Conservation (phyloP, 2,329 filamentous ascomycete species). For the Cladosporium sp. region DNA sequence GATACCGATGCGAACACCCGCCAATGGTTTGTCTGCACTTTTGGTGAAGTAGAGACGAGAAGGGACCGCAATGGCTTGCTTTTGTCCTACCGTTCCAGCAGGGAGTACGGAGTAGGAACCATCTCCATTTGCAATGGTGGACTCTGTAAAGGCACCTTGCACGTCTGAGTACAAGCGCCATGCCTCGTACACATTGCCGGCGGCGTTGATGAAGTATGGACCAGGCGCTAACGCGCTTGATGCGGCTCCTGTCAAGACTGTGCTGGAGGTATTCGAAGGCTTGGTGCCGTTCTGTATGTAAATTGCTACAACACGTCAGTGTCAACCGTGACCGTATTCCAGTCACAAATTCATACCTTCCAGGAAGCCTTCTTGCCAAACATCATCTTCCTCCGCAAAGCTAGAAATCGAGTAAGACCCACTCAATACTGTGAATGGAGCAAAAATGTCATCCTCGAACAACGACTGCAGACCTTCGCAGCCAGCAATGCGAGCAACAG, state of each 20-base stretch:
- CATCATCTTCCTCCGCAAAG: constrained; percentile 7
- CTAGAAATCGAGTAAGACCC: not conserved
- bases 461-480: constrained; percentile 7
- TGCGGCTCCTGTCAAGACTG: not conserved
- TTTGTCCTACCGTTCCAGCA: constrained; percentile 43
- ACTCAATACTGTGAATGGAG: constrained; percentile 4
- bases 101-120: constrained; percentile 46
- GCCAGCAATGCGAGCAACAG: not conserved
- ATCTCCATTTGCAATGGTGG: constrained; percentile 39
- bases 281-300: not conserved
- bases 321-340: not conserved
- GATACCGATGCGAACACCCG: constrained; percentile 61
- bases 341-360: not conserved
- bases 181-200: constrained; percentile 49
- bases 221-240: constrained; percentile 41
- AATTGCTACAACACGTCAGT: not conserved
- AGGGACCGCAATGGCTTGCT: constrained; percentile 53
- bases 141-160: constrained; percentile 46
- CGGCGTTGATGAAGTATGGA: constrained; percentile 51
- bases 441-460: not conserved
- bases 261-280: not conserved
- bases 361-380: constrained; percentile 10
- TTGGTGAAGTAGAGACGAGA: constrained; percentile 60
- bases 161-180: constrained; percentile 52
- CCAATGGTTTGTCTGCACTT: constrained; percentile 55